These are phyloP conservation scores for Colletotrichum salicis DNA, from an alignment of 2,329 filamentous ascomycete species.

Conservation along the genomic window DNA sequence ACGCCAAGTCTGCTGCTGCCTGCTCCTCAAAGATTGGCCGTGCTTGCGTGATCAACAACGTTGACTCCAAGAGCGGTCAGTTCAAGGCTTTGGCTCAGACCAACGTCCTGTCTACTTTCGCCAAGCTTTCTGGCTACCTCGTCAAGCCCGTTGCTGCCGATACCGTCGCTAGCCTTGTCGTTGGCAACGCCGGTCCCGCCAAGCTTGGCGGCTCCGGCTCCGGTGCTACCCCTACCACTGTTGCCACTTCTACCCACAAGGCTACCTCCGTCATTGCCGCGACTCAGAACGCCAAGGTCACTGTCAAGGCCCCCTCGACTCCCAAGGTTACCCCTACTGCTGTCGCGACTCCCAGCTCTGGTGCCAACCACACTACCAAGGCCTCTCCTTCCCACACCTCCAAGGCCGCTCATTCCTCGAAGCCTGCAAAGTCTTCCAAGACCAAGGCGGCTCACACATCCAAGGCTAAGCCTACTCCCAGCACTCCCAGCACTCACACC, in stretches of 20 bases:
- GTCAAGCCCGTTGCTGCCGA: constrained; percentile 41
- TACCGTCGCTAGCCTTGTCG: constrained; percentile 40
- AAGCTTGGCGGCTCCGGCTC: constrained; percentile 37
- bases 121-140: constrained; percentile 37
- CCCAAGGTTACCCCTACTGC: too few species aligned
- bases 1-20: constrained; percentile 34
- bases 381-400: not conserved
- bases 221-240: constrained; percentile 5
- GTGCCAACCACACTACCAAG: constrained; percentile 4
- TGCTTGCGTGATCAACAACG: constrained; percentile 27
- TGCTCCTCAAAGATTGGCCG: constrained; percentile 22
- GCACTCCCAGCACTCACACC: not conserved
- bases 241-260: not conserved
- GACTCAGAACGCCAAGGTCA: too few species aligned
- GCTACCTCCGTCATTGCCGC: too few species aligned
- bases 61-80: constrained; percentile 37
- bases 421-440: not conserved
- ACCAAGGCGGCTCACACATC: too few species aligned
- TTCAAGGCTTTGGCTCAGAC: constrained; percentile 38
- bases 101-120: constrained; percentile 35
- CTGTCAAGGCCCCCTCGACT: too few species aligned
- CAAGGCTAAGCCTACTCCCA: not conserved
- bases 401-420: not conserved
- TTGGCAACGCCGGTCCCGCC: constrained; percentile 38
- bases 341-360: not conserved